Percentiles rank a stretch among this genome's conserved stretches.
Conservation (phyloP, 805 yeast genomes). For the Grigorovia jiainica region DNA sequence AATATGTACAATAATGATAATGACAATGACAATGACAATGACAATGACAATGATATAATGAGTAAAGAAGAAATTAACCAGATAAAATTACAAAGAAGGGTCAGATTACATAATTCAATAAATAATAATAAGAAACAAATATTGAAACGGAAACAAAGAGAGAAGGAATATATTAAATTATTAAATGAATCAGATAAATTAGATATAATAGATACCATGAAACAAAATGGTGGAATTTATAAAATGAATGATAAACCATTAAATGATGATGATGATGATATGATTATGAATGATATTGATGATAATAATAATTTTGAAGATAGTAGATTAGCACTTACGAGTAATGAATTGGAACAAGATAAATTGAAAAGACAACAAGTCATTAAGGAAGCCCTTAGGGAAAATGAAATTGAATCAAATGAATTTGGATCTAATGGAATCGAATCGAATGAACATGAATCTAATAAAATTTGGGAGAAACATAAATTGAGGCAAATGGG, state of each 20-base stretch:
- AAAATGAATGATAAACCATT: conserved; percentile 7
- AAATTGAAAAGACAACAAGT: conserved; percentile 7
- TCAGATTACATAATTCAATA: not conserved
- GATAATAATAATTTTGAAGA: conserved; percentile 16
- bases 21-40: not conserved
- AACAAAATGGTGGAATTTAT: conserved; percentile 11
- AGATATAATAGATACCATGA: conserved; percentile 17
- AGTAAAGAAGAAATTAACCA: not conserved
- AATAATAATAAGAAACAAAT: not conserved
- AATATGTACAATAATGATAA: not conserved
- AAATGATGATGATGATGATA: conserved; percentile 6
- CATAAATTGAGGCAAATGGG: conserved; percentile 1
- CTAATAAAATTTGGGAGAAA: not conserved
- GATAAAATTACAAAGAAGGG: not conserved
- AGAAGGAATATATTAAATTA: conserved; percentile 20
- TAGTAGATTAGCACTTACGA: conserved; percentile 18
- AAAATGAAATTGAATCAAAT: conserved; percentile 11
- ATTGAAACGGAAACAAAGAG: conserved; percentile 4
- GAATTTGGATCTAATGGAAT: not conserved
- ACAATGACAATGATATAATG: not conserved
- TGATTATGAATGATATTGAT: conserved; percentile 4
- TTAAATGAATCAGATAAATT: conserved; percentile 20
- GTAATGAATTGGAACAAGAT: conserved; percentile 9
- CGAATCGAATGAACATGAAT: not conserved
- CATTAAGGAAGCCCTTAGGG: conserved; percentile 16